A percentile compares a stretch with the other conserved stretches of the same genome.
Evolutionary conservation across 495 filamentous ascomycete genomes (phyloP).

Genomic region (Xylaria grammica): DNA sequence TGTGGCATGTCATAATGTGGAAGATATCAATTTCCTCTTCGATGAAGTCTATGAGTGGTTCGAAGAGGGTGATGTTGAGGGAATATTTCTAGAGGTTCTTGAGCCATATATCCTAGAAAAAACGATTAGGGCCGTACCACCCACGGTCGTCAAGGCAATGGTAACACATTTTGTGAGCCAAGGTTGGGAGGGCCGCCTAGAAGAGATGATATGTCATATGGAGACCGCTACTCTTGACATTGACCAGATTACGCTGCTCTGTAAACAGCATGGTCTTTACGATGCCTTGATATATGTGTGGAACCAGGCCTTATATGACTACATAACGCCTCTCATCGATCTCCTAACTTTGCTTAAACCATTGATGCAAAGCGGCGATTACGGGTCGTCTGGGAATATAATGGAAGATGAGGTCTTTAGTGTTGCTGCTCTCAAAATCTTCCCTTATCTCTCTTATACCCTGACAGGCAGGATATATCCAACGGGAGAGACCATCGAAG

Average conservation of each 20-base stretch:
- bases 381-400: constrained; percentile 44
- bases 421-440: constrained; percentile 84
- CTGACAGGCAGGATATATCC: constrained; percentile 91
- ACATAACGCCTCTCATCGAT: constrained; percentile 87
- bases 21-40: constrained; percentile 81
- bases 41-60: constrained; percentile 90
- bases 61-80: constrained; percentile 73
- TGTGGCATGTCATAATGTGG: constrained; percentile 76
- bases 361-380: constrained; percentile 56
- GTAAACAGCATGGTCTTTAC: constrained; percentile 88
- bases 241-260: constrained; percentile 88
- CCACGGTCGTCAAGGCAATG: constrained; percentile 82
- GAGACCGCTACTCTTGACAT: constrained; percentile 91
- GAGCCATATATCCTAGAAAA: constrained; percentile 85
- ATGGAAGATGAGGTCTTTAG: constrained; percentile 57
- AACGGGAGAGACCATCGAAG: constrained; percentile 73
- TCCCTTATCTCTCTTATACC: constrained; percentile 92
- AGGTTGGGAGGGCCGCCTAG: constrained; percentile 75
- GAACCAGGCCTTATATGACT: constrained; percentile 88
- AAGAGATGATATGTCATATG: constrained; percentile 93
- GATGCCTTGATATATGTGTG: constrained; percentile 97
- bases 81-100: constrained; percentile 82
- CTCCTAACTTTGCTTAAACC: constrained; percentile 74
- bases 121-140: constrained; percentile 75
- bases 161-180: constrained; percentile 77